Conservation (phyloP, 2,329 filamentous ascomycete species). For the Triangularia setosa region DNA sequence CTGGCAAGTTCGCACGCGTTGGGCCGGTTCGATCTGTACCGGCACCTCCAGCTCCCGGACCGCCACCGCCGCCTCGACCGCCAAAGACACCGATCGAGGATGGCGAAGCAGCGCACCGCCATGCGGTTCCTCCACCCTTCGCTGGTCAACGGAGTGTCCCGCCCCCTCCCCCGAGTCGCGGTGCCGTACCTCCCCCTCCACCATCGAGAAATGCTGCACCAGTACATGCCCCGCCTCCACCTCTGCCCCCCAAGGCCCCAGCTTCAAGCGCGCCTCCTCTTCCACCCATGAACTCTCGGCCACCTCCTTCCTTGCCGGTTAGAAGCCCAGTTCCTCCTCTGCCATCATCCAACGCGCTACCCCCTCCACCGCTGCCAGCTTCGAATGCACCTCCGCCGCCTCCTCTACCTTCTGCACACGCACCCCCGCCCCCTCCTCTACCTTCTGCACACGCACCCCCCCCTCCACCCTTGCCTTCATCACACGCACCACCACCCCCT, state of each 20-base stretch:
- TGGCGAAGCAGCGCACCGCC: slow-evolving; percentile 55
- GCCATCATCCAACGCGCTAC: slow-evolving; percentile 41
- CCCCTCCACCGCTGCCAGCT: slow-evolving; percentile 29
- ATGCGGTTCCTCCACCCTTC: slow-evolving; percentile 78
- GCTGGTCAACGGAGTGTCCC: slow-evolving; percentile 63
- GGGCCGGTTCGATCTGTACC: slow-evolving; percentile 42
- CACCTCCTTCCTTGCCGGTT: slow-evolving; percentile 43
- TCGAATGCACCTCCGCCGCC: slow-evolving; percentile 32
- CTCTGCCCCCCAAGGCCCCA: slow-evolving; percentile 48
- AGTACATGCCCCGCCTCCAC: slow-evolving; percentile 31
- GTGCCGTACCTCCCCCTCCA: slow-evolving; percentile 68
- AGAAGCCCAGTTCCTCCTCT: slow-evolving; percentile 35
- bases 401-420: slow-evolving; percentile 32
- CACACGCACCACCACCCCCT: slow-evolving; percentile 28
- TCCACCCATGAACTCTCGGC: slow-evolving; percentile 50
- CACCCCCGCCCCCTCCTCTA: slow-evolving; percentile 33
- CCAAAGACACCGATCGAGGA: slow-evolving; percentile 70
- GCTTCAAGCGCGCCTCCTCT: slow-evolving; percentile 43
- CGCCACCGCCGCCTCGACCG: slow-evolving; percentile 64
- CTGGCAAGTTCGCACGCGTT: slow-evolving; percentile 74
- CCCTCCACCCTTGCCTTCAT: slow-evolving; percentile 31
- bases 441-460: slow-evolving; percentile 42
- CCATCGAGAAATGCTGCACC: slow-evolving; percentile 41
- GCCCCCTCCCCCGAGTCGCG: slow-evolving; percentile 71
- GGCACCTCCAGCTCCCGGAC: slow-evolving; percentile 48